Percentiles rank a stretch among this genome's conserved stretches.
Evolutionary conservation across 805 yeast species (phyloP).

Genomic region (Kockiozyma suomiensis): DNA sequence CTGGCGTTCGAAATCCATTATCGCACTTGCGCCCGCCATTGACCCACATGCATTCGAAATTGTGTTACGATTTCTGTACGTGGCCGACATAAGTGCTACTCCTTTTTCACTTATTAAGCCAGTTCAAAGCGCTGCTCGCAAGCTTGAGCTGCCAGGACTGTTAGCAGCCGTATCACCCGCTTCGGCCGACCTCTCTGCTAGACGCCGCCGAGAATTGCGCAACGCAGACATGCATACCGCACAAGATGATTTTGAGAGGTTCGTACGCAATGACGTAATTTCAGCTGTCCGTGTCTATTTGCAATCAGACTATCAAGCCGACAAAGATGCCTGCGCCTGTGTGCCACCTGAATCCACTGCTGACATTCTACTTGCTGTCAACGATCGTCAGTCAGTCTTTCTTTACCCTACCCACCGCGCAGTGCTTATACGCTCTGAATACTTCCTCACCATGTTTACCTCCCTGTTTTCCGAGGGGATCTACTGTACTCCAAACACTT

Average conservation of each 20-base stretch:
- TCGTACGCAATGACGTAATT: conserved; percentile 41
- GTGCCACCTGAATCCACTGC: conserved; percentile 33
- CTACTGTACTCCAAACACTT: conserved; percentile 34
- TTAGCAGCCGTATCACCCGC: conserved; percentile 43
- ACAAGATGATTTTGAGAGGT: conserved; percentile 36
- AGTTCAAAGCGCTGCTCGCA: conserved; percentile 42
- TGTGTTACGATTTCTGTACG: conserved; percentile 44
- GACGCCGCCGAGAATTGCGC: conserved; percentile 42
- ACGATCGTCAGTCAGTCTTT: conserved; percentile 11
- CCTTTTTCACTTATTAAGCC: conserved; percentile 15
- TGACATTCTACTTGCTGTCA: conserved; percentile 24
- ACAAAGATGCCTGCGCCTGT: neutral
- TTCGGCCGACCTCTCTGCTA: conserved; percentile 38
- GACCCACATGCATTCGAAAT: conserved; percentile 38
- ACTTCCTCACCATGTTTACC: conserved; percentile 63
- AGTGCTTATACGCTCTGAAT: conserved; percentile 61
- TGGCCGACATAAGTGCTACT: conserved; percentile 47
- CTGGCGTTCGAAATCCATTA: conserved; percentile 37
- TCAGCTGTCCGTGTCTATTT: neutral
- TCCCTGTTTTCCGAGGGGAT: conserved; percentile 51
- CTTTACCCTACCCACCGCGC: conserved; percentile 68
- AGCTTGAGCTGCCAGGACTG: conserved; percentile 46
- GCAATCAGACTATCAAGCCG: neutral
- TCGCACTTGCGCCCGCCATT: conserved; percentile 36
- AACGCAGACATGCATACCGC: conserved; percentile 43